A percentile compares a stretch with the other conserved stretches of the same genome.
Conservation (phyloP, 2,329 filamentous ascomycete genomes). For the Endothia cerciana region DNA sequence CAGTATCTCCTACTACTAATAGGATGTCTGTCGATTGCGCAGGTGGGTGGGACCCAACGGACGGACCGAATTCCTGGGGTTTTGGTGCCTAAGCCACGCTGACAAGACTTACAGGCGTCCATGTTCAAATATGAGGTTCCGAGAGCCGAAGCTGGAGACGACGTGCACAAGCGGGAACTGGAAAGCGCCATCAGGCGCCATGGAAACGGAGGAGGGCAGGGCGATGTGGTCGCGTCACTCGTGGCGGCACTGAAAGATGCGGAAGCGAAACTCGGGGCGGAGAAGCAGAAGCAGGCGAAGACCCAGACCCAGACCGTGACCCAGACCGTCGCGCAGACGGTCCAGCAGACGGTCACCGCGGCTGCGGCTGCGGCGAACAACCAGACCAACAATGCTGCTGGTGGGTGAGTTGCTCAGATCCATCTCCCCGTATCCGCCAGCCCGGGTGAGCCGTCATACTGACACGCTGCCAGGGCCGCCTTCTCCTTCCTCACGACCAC, state of each 20-base stretch:
- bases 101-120: slow-evolving; percentile 20
- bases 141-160: not conserved
- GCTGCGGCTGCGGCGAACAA: not conserved
- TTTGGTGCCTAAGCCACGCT: slow-evolving; percentile 1
- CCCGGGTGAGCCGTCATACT: not conserved
- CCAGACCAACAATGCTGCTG: not conserved
- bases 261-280: not conserved
- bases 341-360: slow-evolving; percentile 9
- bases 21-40: slow-evolving; percentile 21
- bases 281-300: not conserved
- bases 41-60: slow-evolving; percentile 15
- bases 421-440: not conserved
- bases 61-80: not conserved
- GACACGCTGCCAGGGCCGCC: not conserved
- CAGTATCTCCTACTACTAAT: slow-evolving; percentile 24
- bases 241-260: slow-evolving; percentile 1
- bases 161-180: slow-evolving; percentile 14
- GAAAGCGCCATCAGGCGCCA: not conserved
- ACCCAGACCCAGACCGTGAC: slow-evolving; percentile 22
- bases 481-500: slow-evolving; percentile 43
- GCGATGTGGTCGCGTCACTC: not conserved
- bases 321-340: slow-evolving; percentile 7
- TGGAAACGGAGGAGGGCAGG: not conserved
- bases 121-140: slow-evolving; percentile 21
- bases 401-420: slow-evolving; percentile 16